Evolutionary conservation across 441 rosid species (phyloP).

Genomic region (Populus trichocarpa): DNA sequence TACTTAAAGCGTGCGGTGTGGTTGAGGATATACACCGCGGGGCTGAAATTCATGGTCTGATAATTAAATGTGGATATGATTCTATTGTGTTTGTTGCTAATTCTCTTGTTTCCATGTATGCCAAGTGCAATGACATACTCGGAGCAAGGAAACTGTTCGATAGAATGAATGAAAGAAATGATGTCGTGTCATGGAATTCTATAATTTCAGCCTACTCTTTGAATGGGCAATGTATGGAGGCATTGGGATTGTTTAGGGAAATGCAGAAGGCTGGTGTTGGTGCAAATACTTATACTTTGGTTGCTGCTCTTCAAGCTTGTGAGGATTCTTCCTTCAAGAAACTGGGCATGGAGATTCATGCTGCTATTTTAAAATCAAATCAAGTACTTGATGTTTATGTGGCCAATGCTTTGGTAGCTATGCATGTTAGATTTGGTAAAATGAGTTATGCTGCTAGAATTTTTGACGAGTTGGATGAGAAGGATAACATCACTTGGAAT

Average conservation of each 20-base stretch:
- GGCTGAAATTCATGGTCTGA: constrained; percentile 62
- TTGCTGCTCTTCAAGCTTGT: constrained; percentile 76
- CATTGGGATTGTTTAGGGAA: constrained; percentile 55
- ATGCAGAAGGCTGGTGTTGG: constrained; percentile 50
- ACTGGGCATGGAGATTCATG: constrained; percentile 71
- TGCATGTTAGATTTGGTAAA: constrained; percentile 60
- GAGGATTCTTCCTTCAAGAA: constrained; percentile 41
- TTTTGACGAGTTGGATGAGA: constrained; percentile 33
- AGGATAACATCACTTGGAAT: constrained; percentile 71
- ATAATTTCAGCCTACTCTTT: constrained; percentile 60
- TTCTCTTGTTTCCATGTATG: constrained; percentile 77
- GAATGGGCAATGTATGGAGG: constrained; percentile 46
- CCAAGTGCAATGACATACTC: constrained; percentile 57
- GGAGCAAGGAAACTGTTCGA: constrained; percentile 66
- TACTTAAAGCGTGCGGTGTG: constrained; percentile 57
- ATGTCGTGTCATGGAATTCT: constrained; percentile 81
- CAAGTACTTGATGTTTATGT: constrained; percentile 24
- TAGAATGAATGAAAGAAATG: constrained; percentile 38
- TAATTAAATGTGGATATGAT: constrained; percentile 44
- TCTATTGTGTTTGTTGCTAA: constrained; percentile 50
- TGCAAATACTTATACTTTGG: constrained; percentile 48
- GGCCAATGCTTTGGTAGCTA: constrained; percentile 66
- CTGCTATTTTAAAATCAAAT: constrained; percentile 52
- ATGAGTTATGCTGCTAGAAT: constrained; percentile 39
- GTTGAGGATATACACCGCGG: constrained; percentile 43